These are phyloP conservation scores for Tricladium varicosporioides DNA, from an alignment of 2,329 filamentous ascomycete species.

Conservation along the genomic window DNA sequence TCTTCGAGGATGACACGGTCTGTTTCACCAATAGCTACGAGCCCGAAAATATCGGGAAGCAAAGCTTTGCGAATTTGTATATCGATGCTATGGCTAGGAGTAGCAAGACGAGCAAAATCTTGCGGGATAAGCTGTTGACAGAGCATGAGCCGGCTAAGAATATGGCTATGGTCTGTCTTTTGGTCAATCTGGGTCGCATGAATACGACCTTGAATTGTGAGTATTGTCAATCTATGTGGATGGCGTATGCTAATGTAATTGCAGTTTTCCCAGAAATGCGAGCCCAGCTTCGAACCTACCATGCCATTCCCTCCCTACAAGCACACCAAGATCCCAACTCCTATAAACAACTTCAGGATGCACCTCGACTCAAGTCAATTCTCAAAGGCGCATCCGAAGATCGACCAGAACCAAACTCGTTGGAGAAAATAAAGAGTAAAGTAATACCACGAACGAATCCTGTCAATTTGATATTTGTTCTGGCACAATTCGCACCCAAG, in stretches of 20 bases:
- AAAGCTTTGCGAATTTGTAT: constrained; percentile 92
- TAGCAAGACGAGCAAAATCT: constrained; percentile 97
- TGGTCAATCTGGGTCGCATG: constrained; percentile 98
- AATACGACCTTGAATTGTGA: constrained; percentile 97
- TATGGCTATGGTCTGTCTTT: constrained; percentile 98
- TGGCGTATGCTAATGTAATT: constrained; percentile 28
- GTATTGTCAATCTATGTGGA: constrained; percentile 31
- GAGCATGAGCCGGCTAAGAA: constrained; percentile 90
- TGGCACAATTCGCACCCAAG: constrained; percentile 85
- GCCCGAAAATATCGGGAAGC: constrained; percentile 53
- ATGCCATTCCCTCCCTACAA: constrained; percentile 94
- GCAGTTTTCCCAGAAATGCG: constrained; percentile 99
- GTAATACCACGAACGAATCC: constrained; percentile 85
- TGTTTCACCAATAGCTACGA: constrained; percentile 95
- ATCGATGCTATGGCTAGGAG: constrained; percentile 98
- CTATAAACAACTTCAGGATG: constrained; percentile 97
- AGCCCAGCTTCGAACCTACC: constrained; percentile 94
- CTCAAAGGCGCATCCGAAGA: constrained; percentile 96
- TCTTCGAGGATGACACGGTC: constrained; percentile 70
- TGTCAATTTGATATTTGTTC: constrained; percentile 94
- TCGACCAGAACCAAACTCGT: constrained; percentile 74
- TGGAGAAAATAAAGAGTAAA: constrained; percentile 75
- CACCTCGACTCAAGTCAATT: constrained; percentile 92
- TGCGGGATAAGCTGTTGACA: constrained; percentile 92
- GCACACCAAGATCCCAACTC: constrained; percentile 92